These are phyloP conservation scores for Plantago rigida DNA, from an alignment of 305 asterid species.

Conservation along the genomic window DNA sequence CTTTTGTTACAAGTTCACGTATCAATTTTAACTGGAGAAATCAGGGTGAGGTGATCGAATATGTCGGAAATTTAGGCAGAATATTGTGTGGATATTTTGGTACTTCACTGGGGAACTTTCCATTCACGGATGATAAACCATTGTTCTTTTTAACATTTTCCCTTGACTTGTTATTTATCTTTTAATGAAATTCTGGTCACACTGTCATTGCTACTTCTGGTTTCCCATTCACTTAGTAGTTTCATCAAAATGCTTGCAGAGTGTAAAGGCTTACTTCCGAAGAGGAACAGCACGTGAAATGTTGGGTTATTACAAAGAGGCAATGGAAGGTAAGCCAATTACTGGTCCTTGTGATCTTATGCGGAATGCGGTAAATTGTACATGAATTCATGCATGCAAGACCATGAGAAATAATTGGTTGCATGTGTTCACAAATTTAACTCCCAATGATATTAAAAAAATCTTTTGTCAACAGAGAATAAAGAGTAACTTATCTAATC, in stretches of 20 bases:
- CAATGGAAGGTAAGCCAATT: slow-evolving; percentile 60
- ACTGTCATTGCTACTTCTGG: no score
- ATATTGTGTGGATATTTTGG: no score
- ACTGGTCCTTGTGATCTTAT: background rate
- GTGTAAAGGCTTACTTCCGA: slow-evolving; percentile 75
- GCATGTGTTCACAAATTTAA: slow-evolving; percentile 8
- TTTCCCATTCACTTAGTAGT: no score
- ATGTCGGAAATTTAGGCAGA: background rate
- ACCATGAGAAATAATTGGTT: slow-evolving; percentile 8
- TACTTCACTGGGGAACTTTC: background rate
- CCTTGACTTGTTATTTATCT: no score
- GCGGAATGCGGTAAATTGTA: background rate
- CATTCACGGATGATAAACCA: background rate
- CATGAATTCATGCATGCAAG: background rate
- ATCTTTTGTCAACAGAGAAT: no score
- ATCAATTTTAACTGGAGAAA: background rate
- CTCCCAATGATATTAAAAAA: no score
- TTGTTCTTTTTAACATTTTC: no score
- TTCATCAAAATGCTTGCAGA: slow-evolving; percentile 38
- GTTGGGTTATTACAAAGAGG: slow-evolving; percentile 69
- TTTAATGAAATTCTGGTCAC: no score
- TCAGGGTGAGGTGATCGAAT: background rate
- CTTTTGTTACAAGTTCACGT: background rate
- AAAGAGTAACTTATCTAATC: no score
- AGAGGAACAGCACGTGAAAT: slow-evolving; percentile 94